Evolutionary conservation across 768 basidiomycete genomes (phyloP).

Genomic region (Xerocomus potaroensis): DNA sequence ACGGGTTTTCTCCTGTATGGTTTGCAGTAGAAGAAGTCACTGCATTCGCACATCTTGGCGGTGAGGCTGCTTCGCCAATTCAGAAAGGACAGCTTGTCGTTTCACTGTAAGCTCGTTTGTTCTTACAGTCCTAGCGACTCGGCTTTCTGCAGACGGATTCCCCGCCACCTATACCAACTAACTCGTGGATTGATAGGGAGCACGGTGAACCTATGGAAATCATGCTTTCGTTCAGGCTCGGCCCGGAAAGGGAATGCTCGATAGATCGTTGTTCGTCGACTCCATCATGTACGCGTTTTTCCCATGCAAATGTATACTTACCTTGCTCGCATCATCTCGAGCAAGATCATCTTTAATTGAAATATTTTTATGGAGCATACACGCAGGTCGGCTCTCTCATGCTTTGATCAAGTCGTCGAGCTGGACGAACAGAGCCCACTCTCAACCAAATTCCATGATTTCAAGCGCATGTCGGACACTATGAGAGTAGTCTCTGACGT

Average conservation of each 20-base stretch:
- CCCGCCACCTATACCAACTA: slow-evolving; percentile 63
- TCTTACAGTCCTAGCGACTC: neutral
- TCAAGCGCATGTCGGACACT: no score
- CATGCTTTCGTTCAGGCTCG: slow-evolving; percentile 83
- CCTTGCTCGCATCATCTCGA: no score
- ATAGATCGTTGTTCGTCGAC: slow-evolving; percentile 64
- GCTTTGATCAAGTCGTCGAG: neutral
- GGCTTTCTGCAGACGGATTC: slow-evolving; percentile 47
- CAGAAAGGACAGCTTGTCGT: slow-evolving; percentile 59
- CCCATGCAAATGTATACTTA: neutral
- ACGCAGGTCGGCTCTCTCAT: slow-evolving; percentile 39
- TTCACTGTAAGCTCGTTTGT: slow-evolving; percentile 45
- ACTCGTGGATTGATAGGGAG: slow-evolving; percentile 58
- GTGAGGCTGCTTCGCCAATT: no score
- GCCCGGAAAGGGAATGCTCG: slow-evolving; percentile 69
- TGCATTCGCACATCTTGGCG: slow-evolving; percentile 66
- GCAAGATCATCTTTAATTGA: slow-evolving; percentile 79
- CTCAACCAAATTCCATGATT: no score
- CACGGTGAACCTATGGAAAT: slow-evolving; percentile 56
- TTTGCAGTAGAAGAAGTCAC: no score
- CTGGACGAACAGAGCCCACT: slow-evolving; percentile 39
- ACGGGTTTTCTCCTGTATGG: no score
- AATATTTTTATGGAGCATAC: slow-evolving; percentile 82
- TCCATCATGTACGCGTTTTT: slow-evolving; percentile 67
- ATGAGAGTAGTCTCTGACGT: slow-evolving; percentile 59